Conservation (phyloP, 2,329 filamentous ascomycete genomes). For the Furcasterigmium furcatum region DNA sequence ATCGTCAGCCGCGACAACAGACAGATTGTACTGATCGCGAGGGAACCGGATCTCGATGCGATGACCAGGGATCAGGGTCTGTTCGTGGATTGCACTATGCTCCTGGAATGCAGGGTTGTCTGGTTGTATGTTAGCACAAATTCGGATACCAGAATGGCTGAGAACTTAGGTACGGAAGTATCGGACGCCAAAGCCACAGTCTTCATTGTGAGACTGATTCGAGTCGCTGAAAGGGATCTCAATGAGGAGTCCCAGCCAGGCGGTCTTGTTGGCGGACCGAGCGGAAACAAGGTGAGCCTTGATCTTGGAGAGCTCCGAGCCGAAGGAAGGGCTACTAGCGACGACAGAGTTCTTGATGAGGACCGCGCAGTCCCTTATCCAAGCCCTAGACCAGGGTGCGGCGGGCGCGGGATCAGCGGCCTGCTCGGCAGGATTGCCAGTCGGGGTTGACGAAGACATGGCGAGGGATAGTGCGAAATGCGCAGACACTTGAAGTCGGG, state of each 20-base stretch:
- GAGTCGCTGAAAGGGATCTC: neutral
- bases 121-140: neutral
- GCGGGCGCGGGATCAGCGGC: too few relatives aligned
- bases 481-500: too few relatives aligned
- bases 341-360: neutral
- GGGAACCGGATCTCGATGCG: neutral
- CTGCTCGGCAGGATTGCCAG: too few relatives aligned
- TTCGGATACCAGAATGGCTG: neutral
- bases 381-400: too few relatives aligned
- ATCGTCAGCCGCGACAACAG: neutral
- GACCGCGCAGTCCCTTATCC: neutral
- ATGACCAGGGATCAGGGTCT: neutral
- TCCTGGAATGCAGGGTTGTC: too few relatives aligned
- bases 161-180: neutral
- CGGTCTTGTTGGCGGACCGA: neutral
- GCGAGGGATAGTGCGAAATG: too few relatives aligned
- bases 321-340: neutral
- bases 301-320: neutral
- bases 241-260: neutral
- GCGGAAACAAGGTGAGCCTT: neutral
- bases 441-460: too few relatives aligned
- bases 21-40: neutral
- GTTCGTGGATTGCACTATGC: neutral
- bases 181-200: neutral
- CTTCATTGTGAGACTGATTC: neutral